Conservation (phyloP, 2,329 filamentous ascomycete genomes). For the Chaetomium sp. region DNA sequence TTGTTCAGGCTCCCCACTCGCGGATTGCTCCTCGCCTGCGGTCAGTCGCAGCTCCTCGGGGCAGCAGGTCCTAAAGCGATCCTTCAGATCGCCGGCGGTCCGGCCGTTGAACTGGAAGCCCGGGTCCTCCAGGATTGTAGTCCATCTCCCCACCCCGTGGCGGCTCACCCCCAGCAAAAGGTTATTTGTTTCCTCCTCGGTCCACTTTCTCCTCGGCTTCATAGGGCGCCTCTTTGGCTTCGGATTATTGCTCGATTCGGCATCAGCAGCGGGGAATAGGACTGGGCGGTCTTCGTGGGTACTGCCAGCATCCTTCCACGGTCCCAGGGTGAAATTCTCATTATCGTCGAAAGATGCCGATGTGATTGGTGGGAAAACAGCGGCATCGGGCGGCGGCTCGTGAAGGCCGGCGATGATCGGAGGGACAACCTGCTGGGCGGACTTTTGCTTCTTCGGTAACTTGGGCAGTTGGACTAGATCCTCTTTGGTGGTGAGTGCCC, state of each 20-base stretch:
- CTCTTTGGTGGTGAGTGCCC: conserved; percentile 54
- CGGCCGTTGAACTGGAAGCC: conserved; percentile 63
- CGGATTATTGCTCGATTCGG: conserved; percentile 33
- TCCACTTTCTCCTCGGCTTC: conserved; percentile 64
- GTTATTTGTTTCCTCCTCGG: conserved; percentile 65
- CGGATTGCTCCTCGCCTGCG: conserved; percentile 38
- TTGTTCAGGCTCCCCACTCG: conserved; percentile 23
- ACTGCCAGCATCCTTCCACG: conserved; percentile 48
- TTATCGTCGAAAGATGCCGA: conserved; percentile 57
- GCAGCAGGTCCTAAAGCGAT: conserved; percentile 67
- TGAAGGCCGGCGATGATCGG: conserved; percentile 67
- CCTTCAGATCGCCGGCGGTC: conserved; percentile 65
- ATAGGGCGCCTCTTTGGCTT: conserved; percentile 57
- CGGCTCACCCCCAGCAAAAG: conserved; percentile 62
- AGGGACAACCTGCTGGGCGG: conserved; percentile 57
- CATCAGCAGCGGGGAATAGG: conserved; percentile 29
- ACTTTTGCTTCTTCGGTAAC: conserved; percentile 65
- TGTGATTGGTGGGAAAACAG: conserved; percentile 65
- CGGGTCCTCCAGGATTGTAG: conserved; percentile 62
- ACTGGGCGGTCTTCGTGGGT: conserved; percentile 36
- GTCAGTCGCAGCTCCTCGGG: conserved; percentile 59
- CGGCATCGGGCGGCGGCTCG: conserved; percentile 62
- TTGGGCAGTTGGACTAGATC: conserved; percentile 66
- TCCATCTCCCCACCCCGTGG: conserved; percentile 68
- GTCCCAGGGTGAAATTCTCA: conserved; percentile 44